Percentiles rank a stretch among this genome's conserved stretches.
Conservation (phyloP, 2,329 filamentous ascomycete genomes). For the Neofusicoccum sp. region DNA sequence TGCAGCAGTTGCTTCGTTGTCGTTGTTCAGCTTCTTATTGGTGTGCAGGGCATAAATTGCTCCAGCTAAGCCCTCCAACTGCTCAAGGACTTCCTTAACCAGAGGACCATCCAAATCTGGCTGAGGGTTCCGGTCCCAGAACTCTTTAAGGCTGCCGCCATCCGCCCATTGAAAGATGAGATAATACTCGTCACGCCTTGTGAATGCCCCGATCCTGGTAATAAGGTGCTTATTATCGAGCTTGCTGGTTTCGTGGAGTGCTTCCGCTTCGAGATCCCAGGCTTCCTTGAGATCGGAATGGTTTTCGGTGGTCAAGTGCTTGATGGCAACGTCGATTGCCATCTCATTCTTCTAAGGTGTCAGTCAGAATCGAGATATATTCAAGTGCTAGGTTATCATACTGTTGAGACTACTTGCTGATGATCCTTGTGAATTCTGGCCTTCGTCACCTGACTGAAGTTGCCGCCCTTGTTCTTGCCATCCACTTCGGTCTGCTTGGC, state of each 20-base stretch:
- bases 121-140: constrained; percentile 19
- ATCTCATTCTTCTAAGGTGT: neutral
- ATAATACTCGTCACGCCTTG: constrained; percentile 18
- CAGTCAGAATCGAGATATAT: neutral
- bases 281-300: constrained; percentile 9
- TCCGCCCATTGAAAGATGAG: constrained; percentile 28
- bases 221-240: constrained; percentile 7
- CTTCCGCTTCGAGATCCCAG: constrained; percentile 17
- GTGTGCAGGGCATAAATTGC: neutral
- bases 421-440: neutral
- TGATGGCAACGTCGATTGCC: constrained; percentile 21
- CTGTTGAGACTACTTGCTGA: neutral
- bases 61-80: neutral
- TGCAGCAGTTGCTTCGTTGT: too few relatives aligned
- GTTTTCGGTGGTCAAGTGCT: neutral
- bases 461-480: neutral
- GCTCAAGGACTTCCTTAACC: neutral
- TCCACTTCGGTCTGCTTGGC: too few relatives aligned
- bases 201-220: neutral
- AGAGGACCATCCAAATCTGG: neutral
- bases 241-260: neutral
- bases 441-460: neutral
- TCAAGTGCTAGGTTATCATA: neutral
- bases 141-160: constrained; percentile 24
- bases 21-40: neutral